Percentiles rank a stretch among this genome's conserved stretches.
Evolutionary conservation across 164 flowering plant species (phyloP).

Genomic region (Buxus sempervirens): DNA sequence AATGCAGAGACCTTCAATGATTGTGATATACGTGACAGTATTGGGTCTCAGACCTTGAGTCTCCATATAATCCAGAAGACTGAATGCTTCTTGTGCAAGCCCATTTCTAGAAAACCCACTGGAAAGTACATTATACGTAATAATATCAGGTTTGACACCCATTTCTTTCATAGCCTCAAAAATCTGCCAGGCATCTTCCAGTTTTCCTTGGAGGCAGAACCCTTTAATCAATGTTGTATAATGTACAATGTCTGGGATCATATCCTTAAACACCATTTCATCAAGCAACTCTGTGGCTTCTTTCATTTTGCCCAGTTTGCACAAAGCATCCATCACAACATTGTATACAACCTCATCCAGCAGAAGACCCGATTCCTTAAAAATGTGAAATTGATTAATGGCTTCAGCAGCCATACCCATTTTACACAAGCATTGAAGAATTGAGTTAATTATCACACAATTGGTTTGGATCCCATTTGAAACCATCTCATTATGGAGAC

Average conservation of each 20-base stretch:
- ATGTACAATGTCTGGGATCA: slow-evolving; percentile 55
- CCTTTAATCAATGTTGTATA: slow-evolving; percentile 70
- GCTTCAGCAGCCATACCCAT: slow-evolving; percentile 40
- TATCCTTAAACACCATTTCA: slow-evolving; percentile 47
- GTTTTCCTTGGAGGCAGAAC: slow-evolving; percentile 44
- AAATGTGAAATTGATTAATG: slow-evolving; percentile 33
- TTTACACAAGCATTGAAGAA: slow-evolving; percentile 55
- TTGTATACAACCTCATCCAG: slow-evolving; percentile 54
- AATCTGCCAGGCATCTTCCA: slow-evolving; percentile 39
- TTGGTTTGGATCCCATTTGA: slow-evolving; percentile 54
- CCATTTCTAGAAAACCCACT: slow-evolving; percentile 59
- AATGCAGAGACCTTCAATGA: slow-evolving; percentile 70
- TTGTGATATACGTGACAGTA: slow-evolving; percentile 32
- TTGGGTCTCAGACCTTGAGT: slow-evolving; percentile 46
- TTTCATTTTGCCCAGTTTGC: slow-evolving; percentile 53
- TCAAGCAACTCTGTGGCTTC: slow-evolving; percentile 49
- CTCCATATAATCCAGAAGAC: slow-evolving; percentile 45
- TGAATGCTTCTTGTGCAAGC: slow-evolving; percentile 25
- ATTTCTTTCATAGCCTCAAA: slow-evolving; percentile 43
- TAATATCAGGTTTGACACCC: slow-evolving; percentile 53
- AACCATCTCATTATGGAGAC: slow-evolving; percentile 43
- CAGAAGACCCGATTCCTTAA: slow-evolving; percentile 40
- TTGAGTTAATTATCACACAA: slow-evolving; percentile 42
- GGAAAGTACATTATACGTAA: slow-evolving; percentile 56
- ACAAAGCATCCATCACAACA: slow-evolving; percentile 53